A percentile compares a stretch with the other conserved stretches of the same genome.
Conservation (phyloP, 2,329 filamentous ascomycete species). For the Neurospora sp. region DNA sequence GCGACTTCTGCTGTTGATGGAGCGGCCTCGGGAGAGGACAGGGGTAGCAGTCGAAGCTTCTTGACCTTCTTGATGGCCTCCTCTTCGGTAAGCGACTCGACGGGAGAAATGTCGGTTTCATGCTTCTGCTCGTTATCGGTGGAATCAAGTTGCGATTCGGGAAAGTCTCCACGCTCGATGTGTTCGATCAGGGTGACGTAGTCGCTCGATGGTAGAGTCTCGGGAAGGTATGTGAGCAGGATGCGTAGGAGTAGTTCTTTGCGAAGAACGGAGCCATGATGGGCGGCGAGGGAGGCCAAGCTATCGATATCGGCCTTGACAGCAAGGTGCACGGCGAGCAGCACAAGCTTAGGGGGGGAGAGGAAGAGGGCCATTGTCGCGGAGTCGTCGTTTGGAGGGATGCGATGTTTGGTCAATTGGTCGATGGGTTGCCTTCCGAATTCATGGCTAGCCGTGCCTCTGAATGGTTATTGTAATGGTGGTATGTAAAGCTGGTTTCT, state of each 20-base stretch:
- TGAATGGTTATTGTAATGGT: background rate
- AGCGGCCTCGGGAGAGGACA: slow-evolving; percentile 40
- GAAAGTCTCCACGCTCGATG: slow-evolving; percentile 39
- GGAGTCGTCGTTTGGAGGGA: background rate
- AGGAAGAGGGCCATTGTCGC: slow-evolving; percentile 30
- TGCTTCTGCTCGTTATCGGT: slow-evolving; percentile 7
- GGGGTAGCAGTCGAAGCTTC: slow-evolving; percentile 52
- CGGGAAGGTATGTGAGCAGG: slow-evolving; percentile 67
- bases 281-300: slow-evolving; percentile 49
- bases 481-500: background rate
- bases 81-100: slow-evolving; percentile 50
- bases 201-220: slow-evolving; percentile 50
- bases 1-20: slow-evolving; percentile 23
- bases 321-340: slow-evolving; percentile 63
- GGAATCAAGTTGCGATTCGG: slow-evolving; percentile 23
- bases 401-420: background rate
- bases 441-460: slow-evolving; percentile 6
- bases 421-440: background rate
- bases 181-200: slow-evolving; percentile 54
- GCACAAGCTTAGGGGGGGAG: slow-evolving; percentile 57
- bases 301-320: slow-evolving; percentile 53
- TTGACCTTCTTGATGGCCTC: slow-evolving; percentile 53
- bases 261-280: slow-evolving; percentile 47
- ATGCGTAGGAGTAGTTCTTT: slow-evolving; percentile 60
- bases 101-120: slow-evolving; percentile 43